Base-by-base conservation (phyloP, 768 basidiomycete species). In the Mycena leptocephala region DNA sequence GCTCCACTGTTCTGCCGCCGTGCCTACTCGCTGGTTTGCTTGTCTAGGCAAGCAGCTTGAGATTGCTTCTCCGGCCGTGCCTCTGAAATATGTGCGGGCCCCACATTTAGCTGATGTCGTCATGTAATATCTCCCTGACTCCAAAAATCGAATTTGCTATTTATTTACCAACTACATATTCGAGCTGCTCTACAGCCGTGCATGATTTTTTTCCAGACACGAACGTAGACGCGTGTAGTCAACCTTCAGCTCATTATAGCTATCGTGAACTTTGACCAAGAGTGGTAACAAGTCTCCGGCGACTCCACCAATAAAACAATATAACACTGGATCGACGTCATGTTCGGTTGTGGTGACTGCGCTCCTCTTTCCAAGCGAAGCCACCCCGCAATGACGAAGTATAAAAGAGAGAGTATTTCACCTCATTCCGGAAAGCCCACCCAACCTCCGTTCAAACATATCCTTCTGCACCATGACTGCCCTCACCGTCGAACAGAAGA, bases 401-500 rank as follows among this genome's bases (percentile, higher is more conserved):
- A 74, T 58, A 62, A 74, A 70, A 30, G 61, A 32, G 33, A 41
- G 13, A 9, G 22, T 30, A 35, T 10, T 26, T 53, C 20, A 24
- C 30, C 10, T 7, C 20, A 28, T 48, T 46, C 32, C 70, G 22
- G 22, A 63, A 68, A 74, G 41, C 41, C 39, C 65, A 70, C 67
- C 59, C 64, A 35, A 66, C 53, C 43, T 56, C 62, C 16, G 13
- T 35, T 22, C 14, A n/a, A 46, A 53, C 46, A 58, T 62, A 51
- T 63, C 33, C 26, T 16, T 9, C 48, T 9, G 3, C 61, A 79
- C 39, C 53, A 86, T 85, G 84, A 81, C 82, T n/a, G 79, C 82
- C 43, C 69, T 80, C 14, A 84, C 85, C 22, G 6, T 85, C 37
- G 86, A 88, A 75, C 86, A 88, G 66, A 80, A 84, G 78, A 87